These are phyloP conservation scores for Cercospora sojina DNA, from an alignment of 2,329 filamentous ascomycete genomes.

Conservation along the genomic window DNA sequence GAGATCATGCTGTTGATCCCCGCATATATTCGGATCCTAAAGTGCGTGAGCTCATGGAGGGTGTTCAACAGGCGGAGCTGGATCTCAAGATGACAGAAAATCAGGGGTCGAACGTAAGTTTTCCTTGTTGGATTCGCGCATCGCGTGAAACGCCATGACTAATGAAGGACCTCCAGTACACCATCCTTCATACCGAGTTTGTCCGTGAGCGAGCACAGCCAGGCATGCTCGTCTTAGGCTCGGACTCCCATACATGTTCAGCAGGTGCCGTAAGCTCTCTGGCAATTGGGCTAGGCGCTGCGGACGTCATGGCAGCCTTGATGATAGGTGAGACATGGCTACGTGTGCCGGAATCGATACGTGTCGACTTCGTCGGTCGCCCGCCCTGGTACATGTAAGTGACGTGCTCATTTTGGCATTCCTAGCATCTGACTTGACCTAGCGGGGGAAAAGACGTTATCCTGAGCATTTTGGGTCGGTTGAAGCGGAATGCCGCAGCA, in stretches of 20 bases:
- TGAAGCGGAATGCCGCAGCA: conserved; percentile 18
- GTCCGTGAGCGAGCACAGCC: conserved; percentile 14
- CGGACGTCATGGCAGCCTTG: conserved; percentile 19
- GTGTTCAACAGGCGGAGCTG: too few species aligned
- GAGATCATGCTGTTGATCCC: too few species aligned
- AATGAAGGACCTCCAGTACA: too few species aligned
- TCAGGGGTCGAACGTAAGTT: too few species aligned
- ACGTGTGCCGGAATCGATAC: conserved; percentile 17
- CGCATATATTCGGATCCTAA: too few species aligned
- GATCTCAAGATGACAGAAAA: too few species aligned
- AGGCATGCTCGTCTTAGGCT: conserved; percentile 15
- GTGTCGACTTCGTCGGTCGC: conserved; percentile 7
- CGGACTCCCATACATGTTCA: conserved; percentile 14
- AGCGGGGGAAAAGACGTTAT: conserved; percentile 21
- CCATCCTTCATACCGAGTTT: conserved; percentile 20
- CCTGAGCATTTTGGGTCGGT: conserved; percentile 10
- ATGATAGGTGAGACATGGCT: conserved; percentile 19
- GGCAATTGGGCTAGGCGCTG: conserved; percentile 19
- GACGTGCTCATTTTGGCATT: too few species aligned
- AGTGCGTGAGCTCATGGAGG: too few species aligned
- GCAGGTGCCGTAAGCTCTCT: conserved; percentile 15
- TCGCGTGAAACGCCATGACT: too few species aligned
- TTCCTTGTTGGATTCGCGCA: too few species aligned
- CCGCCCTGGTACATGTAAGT: conserved; percentile 15
- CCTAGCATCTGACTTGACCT: too few species aligned